Evolutionary conservation across 305 asterid genomes (phyloP).

Genomic region (Euphrasia arctica): DNA sequence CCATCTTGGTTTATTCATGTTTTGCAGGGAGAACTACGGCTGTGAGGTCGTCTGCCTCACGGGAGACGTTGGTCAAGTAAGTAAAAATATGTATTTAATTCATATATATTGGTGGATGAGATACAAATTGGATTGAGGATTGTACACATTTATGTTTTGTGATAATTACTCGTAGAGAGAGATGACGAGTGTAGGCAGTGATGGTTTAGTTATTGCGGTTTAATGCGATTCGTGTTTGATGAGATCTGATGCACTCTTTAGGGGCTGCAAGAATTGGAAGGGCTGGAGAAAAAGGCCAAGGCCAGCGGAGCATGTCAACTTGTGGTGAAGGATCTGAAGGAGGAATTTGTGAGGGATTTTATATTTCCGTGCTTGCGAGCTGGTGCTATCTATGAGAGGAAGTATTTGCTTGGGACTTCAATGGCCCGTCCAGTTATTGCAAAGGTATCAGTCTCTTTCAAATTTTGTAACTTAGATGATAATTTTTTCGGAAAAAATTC

Average conservation of each 20-base stretch:
- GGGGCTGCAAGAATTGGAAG: constrained; percentile 93
- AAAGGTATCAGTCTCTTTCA: constrained; percentile 48
- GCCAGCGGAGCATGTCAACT: constrained; percentile 97
- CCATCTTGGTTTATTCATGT: constrained; percentile 9
- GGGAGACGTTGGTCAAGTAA: constrained; percentile 97
- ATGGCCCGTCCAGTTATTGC: constrained; percentile 99
- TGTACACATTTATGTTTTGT: background rate
- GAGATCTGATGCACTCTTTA: constrained; percentile 25
- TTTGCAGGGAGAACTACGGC: constrained; percentile 91
- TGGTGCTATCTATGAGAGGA: constrained; percentile 93
- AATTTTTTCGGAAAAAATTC: background rate
- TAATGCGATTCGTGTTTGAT: background rate
- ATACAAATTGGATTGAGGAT: background rate
- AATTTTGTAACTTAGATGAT: background rate
- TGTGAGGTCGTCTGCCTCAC: constrained; percentile 99
- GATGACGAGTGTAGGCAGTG: background rate
- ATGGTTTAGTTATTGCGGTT: background rate
- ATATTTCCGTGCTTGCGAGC: constrained; percentile 94
- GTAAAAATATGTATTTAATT: constrained; percentile 25
- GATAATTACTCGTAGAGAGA: constrained; percentile 1
- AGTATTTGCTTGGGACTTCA: constrained; percentile 93
- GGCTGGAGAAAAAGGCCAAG: constrained; percentile 87
- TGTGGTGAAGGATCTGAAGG: constrained; percentile 90
- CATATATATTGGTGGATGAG: background rate
- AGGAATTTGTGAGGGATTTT: constrained; percentile 90